Evolutionary conservation across 75 land plant genomes (phyloP), one percentile per base, ranked within the genome.

Genomic region (Cryptomeria japonica): DNA sequence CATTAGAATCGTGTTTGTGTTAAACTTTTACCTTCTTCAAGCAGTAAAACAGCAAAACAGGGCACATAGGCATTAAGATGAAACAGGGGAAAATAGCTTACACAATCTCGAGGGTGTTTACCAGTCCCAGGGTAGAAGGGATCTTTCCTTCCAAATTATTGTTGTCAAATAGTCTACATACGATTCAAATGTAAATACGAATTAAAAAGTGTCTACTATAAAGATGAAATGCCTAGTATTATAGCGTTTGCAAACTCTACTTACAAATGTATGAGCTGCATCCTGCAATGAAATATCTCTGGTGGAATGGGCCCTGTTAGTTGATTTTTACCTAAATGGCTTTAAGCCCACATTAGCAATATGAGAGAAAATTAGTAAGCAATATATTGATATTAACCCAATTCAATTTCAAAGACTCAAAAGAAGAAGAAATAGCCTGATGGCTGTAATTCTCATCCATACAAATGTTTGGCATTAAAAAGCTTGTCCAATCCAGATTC

Each of bases 291-390:
- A 87, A 95, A 95, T 64, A 96, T 93, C 72, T 88, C 83, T 8
- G 55, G 58, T 72, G 97, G 94, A 85, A 96, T 92, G 86, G 86
- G 13, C 14, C 97, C 96, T 55, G 96, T 91, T 70, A 96, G 89
- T 86, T 92, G 80, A 80, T 96, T 96, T 46, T 95, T 91, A 88
- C 93, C 94, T 88, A 96, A 93, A 86, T 96, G 97, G 91, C 97
- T 96, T 92, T 80, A 87, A 64, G 70, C 70, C n/a, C 70, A 64
- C 1, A 64, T 64, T 70, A 80, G 85, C 39, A 70, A 84, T 19
- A 55, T 49, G 3, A 31, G n/a, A 34, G 25, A 79, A 22, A 76
- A 61, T 75, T 2, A 14, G 32, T 11, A 34, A 75, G 37, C 77
- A 31, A 36, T 75, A 75, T 10, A 75, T 34, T 12, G 55, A 51